Evolutionary conservation across 2,329 filamentous ascomycete species (phyloP), one percentile per base, ranked within the genome.

Genomic region (Ophiostoma ips): DNA sequence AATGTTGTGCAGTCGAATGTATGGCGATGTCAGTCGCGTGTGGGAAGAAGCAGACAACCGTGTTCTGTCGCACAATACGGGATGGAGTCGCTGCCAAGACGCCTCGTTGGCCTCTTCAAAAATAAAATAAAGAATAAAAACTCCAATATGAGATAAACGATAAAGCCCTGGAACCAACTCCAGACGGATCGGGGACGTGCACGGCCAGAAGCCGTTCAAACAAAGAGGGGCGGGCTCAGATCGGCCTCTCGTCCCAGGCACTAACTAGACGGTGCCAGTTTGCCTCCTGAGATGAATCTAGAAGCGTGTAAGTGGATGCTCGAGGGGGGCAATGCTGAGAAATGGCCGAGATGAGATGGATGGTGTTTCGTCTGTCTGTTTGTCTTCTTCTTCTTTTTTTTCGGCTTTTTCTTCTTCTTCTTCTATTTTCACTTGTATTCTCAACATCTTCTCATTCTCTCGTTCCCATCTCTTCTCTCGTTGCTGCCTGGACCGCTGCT

Each of bases 51-150:
- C 13, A 18, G 15, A 16, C 3, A 13, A 31, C 10, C 16, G 24
- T n/a, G 12, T 11, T 19, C 38, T 19, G 46, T 16, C 12, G 34
- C 18, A 28, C n/a, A 16, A 16, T 13, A 19, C 18, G 18, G 11
- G 5, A 49, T 35, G 21, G 36, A 45, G 43, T 18, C 31, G 11
- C 10, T 13, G 34, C 34, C 28, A 46, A 48, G 46, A 53, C 41
- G 52, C 31, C 48, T 51, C 30, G 52, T 34, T 53, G 52, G 52
- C 52, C 49, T 53, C 21, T 53, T 48, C 28, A 36, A 15, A 36
- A 37, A 16, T 18, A 9, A 36, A 36, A 36, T 3, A 34, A 15
- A 34, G 11, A 34, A 34, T 19, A 21, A 30, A 41, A 41, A 41
- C n/a, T 41, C 38, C 9, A 21, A 38, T 41, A 30, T n/a, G 3